Evolutionary conservation across 2,329 filamentous ascomycete genomes (phyloP).

Genomic region (Lasiodiplodia hormozganensis): DNA sequence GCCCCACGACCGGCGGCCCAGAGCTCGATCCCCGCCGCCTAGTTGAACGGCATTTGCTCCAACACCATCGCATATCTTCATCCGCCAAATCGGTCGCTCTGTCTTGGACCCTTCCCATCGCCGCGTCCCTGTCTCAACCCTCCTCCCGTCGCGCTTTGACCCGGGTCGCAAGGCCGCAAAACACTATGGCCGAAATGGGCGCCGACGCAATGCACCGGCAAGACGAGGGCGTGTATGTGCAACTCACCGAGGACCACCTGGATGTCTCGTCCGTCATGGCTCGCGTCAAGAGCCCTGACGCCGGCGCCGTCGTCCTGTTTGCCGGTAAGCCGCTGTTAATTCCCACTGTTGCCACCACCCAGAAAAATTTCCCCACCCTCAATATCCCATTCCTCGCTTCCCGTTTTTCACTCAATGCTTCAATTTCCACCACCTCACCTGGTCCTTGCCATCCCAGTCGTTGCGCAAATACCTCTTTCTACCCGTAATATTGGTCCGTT

Average conservation of each 20-base stretch:
- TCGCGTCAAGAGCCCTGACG: constrained; percentile 73
- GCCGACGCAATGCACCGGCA: constrained; percentile 30
- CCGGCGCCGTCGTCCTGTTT: constrained; percentile 79
- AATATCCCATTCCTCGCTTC: constrained; percentile 9
- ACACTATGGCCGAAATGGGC: constrained; percentile 12
- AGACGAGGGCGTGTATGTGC: constrained; percentile 67
- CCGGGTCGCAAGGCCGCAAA: constrained; percentile 1
- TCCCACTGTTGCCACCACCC: constrained; percentile 5
- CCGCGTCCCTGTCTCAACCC: constrained; percentile 8
- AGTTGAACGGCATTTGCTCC: neutral
- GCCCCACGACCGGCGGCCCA: neutral
- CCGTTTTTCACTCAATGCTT: neutral
- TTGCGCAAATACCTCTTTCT: constrained; percentile 16
- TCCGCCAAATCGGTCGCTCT: neutral
- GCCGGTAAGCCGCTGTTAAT: constrained; percentile 60
- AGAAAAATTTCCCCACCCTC: constrained; percentile 13
- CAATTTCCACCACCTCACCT: constrained; percentile 6
- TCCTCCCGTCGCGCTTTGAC: neutral
- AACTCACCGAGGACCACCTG: constrained; percentile 69
- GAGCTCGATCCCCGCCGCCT: no score
- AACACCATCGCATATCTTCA: constrained; percentile 23
- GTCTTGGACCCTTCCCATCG: constrained; percentile 23
- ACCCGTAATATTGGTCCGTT: neutral
- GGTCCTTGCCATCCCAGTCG: neutral
- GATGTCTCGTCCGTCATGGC: constrained; percentile 65